Conservation (phyloP, 148 eudicot species). For the Amaranthus hypochondriacus region DNA sequence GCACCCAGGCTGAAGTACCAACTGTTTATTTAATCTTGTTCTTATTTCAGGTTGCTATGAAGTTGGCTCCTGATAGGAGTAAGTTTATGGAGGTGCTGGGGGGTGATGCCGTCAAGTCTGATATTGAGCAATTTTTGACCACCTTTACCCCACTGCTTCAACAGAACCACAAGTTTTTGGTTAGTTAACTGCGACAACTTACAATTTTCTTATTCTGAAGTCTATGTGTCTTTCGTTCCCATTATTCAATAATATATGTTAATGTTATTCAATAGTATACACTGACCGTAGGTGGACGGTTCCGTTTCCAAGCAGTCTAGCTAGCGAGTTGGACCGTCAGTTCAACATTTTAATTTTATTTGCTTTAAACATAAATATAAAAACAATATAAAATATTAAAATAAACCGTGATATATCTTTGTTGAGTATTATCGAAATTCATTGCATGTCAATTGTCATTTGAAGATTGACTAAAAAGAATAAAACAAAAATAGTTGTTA, state of each 20-base stretch:
- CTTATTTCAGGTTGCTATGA: slow-evolving; percentile 64
- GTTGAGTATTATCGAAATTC: too few species aligned
- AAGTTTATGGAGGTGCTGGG: slow-evolving; percentile 79
- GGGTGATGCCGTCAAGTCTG: slow-evolving; percentile 42
- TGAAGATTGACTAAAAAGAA: too few species aligned
- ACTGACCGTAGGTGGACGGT: not conserved
- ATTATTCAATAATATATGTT: not conserved
- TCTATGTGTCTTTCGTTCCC: not conserved
- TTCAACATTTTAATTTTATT: too few species aligned
- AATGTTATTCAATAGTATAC: not conserved
- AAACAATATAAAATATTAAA: too few species aligned
- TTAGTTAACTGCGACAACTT: slow-evolving; percentile 19
- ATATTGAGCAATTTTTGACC: slow-evolving; percentile 60
- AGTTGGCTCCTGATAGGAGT: slow-evolving; percentile 80
- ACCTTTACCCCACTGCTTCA: slow-evolving; percentile 55
- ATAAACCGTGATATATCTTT: too few species aligned
- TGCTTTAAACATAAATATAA: too few species aligned
- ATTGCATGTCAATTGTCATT: too few species aligned
- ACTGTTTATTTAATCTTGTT: slow-evolving; percentile 1
- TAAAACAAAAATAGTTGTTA: too few species aligned
- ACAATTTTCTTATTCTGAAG: not conserved
- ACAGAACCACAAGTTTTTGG: slow-evolving; percentile 79
- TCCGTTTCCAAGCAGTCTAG: too few species aligned
- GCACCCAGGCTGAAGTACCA: not conserved
- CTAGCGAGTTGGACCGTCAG: too few species aligned